phyloP scores from a whole-genome alignment of 1,284 basidiomycete genomes.

The Xanthoconium separans region DNA sequence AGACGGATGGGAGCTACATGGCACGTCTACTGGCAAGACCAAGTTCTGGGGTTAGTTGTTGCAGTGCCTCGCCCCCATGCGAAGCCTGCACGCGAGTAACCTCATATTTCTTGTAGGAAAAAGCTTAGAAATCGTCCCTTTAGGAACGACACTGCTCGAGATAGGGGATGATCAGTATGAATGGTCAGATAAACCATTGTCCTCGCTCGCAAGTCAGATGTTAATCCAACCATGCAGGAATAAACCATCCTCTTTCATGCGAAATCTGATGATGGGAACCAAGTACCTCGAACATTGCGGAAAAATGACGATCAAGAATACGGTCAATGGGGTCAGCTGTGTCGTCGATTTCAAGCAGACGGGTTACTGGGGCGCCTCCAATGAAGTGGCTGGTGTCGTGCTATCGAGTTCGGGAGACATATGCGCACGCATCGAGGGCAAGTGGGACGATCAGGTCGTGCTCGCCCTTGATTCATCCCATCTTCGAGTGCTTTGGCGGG shows the following conservation, averaged over 20 bases:
- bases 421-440: slow-evolving; percentile 68
- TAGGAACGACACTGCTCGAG: slow-evolving; percentile 64
- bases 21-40: slow-evolving; percentile 74
- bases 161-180: slow-evolving; percentile 66
- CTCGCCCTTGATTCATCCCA: slow-evolving; percentile 66
- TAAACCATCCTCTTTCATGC: slow-evolving; percentile 84
- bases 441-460: slow-evolving; percentile 79
- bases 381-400: slow-evolving; percentile 68
- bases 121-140: slow-evolving; percentile 79
- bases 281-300: slow-evolving; percentile 87
- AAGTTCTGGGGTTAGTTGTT: slow-evolving; percentile 80
- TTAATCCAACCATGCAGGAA: slow-evolving; percentile 48
- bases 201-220: background rate
- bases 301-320: slow-evolving; percentile 71
- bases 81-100: slow-evolving; percentile 15
- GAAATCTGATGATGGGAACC: slow-evolving; percentile 86
- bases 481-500: slow-evolving; percentile 75
- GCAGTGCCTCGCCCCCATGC: slow-evolving; percentile 12
- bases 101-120: slow-evolving; percentile 53
- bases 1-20: slow-evolving; percentile 69
- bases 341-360: slow-evolving; percentile 82
- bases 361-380: slow-evolving; percentile 78
- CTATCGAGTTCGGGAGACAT: slow-evolving; percentile 53
- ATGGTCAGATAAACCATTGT: slow-evolving; percentile 47
- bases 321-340: slow-evolving; percentile 53